Conservation (phyloP, 2,329 filamentous ascomycete genomes). For the Xylariaceae sp. region DNA sequence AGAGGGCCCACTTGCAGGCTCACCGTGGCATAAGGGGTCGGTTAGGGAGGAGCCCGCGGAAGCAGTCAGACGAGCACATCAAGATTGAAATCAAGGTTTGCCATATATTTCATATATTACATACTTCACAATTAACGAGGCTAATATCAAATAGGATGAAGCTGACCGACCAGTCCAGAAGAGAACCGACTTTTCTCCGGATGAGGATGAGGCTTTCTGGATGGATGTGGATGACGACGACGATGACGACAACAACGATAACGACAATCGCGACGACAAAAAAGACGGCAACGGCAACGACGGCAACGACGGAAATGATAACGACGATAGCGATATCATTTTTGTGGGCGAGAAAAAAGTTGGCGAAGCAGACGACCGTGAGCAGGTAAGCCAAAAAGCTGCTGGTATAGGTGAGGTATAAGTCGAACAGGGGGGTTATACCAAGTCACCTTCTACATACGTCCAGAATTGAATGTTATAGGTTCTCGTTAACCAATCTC, state of each 20-base stretch:
- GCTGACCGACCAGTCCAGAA: background rate
- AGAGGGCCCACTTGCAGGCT: background rate
- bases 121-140: background rate
- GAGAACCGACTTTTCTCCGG: background rate
- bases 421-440: too few relatives aligned
- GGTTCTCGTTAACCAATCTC: too few relatives aligned
- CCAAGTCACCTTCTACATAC: too few relatives aligned
- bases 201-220: background rate
- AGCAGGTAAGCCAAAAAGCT: background rate
- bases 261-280: too few relatives aligned
- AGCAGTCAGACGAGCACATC: background rate
- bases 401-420: background rate
- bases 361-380: background rate
- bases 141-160: background rate
- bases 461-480: too few relatives aligned
- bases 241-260: too few relatives aligned
- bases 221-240: background rate
- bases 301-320: too few relatives aligned
- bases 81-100: background rate
- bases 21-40: background rate
- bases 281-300: too few relatives aligned
- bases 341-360: background rate
- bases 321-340: background rate
- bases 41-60: background rate
- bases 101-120: background rate